phyloP scores from a whole-genome alignment of 345 rosid genomes.

The Luvunga scandens region DNA sequence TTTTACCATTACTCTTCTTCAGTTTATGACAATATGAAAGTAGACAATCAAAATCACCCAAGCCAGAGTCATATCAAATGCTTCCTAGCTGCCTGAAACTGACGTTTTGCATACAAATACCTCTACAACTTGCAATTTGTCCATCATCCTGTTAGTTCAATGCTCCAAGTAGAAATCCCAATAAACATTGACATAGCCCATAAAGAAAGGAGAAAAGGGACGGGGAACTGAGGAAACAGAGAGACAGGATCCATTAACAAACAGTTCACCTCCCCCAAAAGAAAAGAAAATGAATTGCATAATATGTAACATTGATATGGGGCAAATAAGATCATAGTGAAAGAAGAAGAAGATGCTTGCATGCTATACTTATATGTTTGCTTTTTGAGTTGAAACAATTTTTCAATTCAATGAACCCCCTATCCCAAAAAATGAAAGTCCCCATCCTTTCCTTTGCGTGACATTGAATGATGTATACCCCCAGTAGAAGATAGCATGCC shows the following conservation, averaged over 20 bases:
- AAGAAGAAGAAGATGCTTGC: background rate
- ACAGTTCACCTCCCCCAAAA: background rate
- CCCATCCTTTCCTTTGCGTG: background rate
- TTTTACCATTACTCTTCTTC: background rate
- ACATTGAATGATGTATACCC: background rate
- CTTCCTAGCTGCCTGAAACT: background rate
- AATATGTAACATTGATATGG: background rate
- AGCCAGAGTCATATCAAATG: background rate
- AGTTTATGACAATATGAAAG: too few relatives aligned
- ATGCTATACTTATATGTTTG: background rate
- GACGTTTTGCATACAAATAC: background rate
- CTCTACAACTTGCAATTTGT: background rate
- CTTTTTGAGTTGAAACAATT: background rate
- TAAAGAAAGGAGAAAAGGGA: background rate
- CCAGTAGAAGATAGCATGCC: background rate
- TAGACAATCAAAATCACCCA: background rate
- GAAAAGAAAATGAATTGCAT: background rate
- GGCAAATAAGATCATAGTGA: background rate
- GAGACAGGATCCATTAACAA: background rate
- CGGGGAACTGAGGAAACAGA: background rate
- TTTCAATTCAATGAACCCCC: background rate
- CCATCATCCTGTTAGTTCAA: background rate
- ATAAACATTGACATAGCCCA: background rate
- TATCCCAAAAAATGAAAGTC: background rate
- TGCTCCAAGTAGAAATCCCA: background rate